Conservation (phyloP, 495 filamentous ascomycete species). For the Penicillium silybi region DNA sequence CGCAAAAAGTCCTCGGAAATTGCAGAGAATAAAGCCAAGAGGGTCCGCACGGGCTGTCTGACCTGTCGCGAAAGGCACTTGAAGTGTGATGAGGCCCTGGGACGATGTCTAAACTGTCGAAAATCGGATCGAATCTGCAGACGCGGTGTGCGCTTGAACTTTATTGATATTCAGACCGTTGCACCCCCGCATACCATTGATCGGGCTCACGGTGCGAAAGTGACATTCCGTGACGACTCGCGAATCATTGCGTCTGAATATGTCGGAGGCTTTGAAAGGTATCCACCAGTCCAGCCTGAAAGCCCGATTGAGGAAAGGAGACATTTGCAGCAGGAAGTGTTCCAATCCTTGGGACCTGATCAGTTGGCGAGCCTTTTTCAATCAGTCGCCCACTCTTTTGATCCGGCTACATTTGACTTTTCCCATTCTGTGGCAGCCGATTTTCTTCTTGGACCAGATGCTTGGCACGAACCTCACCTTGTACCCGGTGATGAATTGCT, state of each 20-base stretch:
- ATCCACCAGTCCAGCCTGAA: slow-evolving; percentile 52
- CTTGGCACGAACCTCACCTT: slow-evolving; percentile 23
- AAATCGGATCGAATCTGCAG: slow-evolving; percentile 86
- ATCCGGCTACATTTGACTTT: slow-evolving; percentile 16
- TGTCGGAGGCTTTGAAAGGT: slow-evolving; percentile 71
- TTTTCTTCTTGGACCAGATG: slow-evolving; percentile 16
- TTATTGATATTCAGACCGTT: slow-evolving; percentile 78
- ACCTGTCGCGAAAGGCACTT: slow-evolving; percentile 75
- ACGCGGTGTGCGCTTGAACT: slow-evolving; percentile 85
- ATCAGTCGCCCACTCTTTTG: slow-evolving; percentile 26
- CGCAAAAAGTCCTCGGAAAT: slow-evolving; percentile 24
- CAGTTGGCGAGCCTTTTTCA: slow-evolving; percentile 23
- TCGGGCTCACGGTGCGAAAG: slow-evolving; percentile 62
- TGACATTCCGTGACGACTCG: slow-evolving; percentile 85
- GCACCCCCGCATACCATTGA: slow-evolving; percentile 60
- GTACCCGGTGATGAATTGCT: slow-evolving; percentile 26
- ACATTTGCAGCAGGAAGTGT: slow-evolving; percentile 37
- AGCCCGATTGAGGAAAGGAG: slow-evolving; percentile 30
- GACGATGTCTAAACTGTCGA: slow-evolving; percentile 79
- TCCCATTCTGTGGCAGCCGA: slow-evolving; percentile 12
- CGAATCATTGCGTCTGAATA: slow-evolving; percentile 91
- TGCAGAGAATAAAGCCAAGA: slow-evolving; percentile 52
- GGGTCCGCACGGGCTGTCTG: slow-evolving; percentile 73
- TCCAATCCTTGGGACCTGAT: slow-evolving; percentile 26
- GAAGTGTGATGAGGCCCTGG: slow-evolving; percentile 79